Conservation (phyloP, 2,329 filamentous ascomycete genomes). For the Colletotrichum gigasporum region DNA sequence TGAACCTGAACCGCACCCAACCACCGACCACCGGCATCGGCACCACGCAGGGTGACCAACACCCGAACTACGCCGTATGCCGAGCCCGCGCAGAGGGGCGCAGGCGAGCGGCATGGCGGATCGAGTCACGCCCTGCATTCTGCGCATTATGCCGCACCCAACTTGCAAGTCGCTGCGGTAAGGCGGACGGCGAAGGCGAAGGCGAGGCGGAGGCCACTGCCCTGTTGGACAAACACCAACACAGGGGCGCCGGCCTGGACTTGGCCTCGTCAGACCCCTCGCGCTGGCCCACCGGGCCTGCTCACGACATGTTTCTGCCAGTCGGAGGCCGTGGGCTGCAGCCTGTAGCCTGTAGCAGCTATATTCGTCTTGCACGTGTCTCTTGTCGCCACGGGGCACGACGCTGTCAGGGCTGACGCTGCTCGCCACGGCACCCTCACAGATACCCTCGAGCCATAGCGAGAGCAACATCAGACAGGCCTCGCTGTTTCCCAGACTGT, state of each 20-base stretch:
- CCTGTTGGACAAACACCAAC: constrained; percentile 1
- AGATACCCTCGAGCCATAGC: not conserved
- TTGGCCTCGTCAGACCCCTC: not conserved
- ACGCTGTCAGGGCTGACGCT: constrained; percentile 10
- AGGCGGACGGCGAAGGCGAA: constrained; percentile 8
- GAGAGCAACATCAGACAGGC: not conserved
- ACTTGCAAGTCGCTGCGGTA: not conserved
- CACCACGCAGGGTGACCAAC: not conserved
- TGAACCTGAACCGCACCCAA: too few relatives aligned
- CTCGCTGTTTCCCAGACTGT: constrained; percentile 5
- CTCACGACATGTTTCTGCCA: constrained; percentile 28
- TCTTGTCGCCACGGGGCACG: not conserved
- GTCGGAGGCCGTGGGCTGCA: constrained; percentile 6
- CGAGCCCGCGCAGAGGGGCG: not conserved
- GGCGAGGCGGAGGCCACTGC: too few relatives aligned
- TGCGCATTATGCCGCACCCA: constrained; percentile 2
- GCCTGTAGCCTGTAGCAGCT: not conserved
- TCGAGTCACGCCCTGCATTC: constrained; percentile 19
- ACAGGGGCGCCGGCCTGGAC: not conserved
- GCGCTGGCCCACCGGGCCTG: not conserved
- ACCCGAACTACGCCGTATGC: not conserved
- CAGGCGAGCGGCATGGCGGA: not conserved
- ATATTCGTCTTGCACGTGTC: constrained; percentile 28
- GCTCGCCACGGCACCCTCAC: not conserved
- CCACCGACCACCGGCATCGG: not conserved